These are phyloP conservation scores for Aureobasidium leucospermi DNA, from an alignment of 2,329 filamentous ascomycete species.

Conservation along the genomic window DNA sequence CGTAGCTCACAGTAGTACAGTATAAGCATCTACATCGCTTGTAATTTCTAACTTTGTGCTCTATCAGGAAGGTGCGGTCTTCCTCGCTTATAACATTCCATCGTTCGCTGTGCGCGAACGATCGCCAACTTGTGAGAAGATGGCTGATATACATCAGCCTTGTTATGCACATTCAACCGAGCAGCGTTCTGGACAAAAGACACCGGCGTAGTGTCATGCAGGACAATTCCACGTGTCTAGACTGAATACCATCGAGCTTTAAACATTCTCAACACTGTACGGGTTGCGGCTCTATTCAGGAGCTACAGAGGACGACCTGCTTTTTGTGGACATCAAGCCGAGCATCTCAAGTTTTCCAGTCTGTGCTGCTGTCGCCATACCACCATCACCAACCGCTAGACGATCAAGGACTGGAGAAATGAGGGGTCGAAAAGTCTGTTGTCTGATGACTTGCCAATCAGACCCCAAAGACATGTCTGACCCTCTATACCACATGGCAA, in stretches of 20 bases:
- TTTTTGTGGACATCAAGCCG: not conserved
- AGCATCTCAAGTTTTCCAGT: not conserved
- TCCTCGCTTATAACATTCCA: slow-evolving; percentile 2
- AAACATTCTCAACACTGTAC: not conserved
- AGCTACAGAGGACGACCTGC: not conserved
- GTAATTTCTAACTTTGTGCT: not conserved
- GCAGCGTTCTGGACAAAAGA: not conserved
- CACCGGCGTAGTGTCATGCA: not conserved
- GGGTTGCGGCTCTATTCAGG: not conserved
- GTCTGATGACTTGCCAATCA: not conserved
- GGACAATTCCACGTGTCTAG: not conserved
- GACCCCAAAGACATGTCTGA: not conserved
- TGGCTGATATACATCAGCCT: not conserved
- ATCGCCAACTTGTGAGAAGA: not conserved
- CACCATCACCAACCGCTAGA: not conserved
- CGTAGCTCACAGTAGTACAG: not conserved
- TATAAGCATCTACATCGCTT: not conserved
- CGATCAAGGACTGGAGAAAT: not conserved
- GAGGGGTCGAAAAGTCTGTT: not conserved
- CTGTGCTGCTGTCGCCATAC: not conserved
- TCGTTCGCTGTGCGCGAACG: not conserved
- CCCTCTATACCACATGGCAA: not conserved
- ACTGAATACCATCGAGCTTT: not conserved
- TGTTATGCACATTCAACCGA: not conserved
- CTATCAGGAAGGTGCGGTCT: not conserved